Conservation (phyloP, 805 yeast species). For the Cyberlindnera subsufficiens region DNA sequence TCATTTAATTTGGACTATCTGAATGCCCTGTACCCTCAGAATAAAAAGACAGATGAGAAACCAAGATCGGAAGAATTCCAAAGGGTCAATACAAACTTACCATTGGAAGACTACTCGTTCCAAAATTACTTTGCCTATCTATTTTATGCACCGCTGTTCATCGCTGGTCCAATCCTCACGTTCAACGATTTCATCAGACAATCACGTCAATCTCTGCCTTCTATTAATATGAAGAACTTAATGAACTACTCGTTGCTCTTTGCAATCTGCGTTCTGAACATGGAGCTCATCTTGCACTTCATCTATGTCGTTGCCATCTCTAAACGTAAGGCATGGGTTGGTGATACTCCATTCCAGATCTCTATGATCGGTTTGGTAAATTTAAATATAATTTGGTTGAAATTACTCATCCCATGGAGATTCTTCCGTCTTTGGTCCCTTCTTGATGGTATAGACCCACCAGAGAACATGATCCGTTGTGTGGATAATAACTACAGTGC, state of each 20-base stretch:
- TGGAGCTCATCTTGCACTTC: conserved; percentile 86
- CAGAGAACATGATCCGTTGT: conserved; percentile 96
- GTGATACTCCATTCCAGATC: conserved; percentile 85
- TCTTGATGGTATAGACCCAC: conserved; percentile 90
- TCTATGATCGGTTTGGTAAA: conserved; percentile 93
- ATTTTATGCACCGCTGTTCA: conserved; percentile 80
- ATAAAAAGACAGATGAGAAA: conserved; percentile 20
- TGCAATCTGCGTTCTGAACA: conserved; percentile 65
- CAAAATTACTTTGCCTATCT: conserved; percentile 69
- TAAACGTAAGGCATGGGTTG: conserved; percentile 83
- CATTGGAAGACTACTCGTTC: conserved; percentile 53
- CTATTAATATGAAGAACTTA: conserved; percentile 51
- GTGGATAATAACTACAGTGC: conserved; percentile 93
- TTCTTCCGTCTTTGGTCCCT: conserved; percentile 89
- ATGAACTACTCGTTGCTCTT: conserved; percentile 63
- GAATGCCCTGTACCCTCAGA: conserved; percentile 1
- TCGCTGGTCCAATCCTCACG: conserved; percentile 93
- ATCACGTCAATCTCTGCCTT: conserved; percentile 59
- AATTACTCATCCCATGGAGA: conserved; percentile 93
- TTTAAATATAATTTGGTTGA: conserved; percentile 88
- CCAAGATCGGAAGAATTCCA: conserved; percentile 1
- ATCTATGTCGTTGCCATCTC: conserved; percentile 93
- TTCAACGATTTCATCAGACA: conserved; percentile 89
- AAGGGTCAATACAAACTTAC: conserved; percentile 59
- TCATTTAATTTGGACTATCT: conserved; percentile 79